Evolutionary conservation across 768 basidiomycete genomes (phyloP), one percentile per base, ranked within the genome.

Genomic region (Daedaleopsis sinensis): DNA sequence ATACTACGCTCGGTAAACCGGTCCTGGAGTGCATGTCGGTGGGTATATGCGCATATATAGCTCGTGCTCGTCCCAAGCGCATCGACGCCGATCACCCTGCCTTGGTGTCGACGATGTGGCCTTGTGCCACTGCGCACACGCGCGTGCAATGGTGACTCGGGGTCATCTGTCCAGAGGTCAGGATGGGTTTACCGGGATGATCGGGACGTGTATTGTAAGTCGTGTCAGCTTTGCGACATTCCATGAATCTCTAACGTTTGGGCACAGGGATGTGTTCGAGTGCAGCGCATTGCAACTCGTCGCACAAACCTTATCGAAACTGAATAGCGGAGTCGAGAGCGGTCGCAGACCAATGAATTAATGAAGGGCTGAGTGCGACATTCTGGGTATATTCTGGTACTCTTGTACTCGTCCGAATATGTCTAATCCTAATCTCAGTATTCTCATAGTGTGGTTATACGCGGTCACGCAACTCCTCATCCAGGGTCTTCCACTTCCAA

Each of bases 401-500:
- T 32, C 27, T 32, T 32, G 7, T 32, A 3, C 27, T 32, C 27
- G 27, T 32, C 27, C 27, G 7, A 32, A 32, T 7, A 32, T 7
- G 27, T 32, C 27, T 32, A 32, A 32, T 7, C n/a, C n/a, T n/a
- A n/a, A n/a, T n/a, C n/a, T n/a, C n/a, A n/a, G n/a, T n/a, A n/a
- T n/a, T n/a, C n/a, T n/a, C n/a, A n/a, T n/a, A n/a, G n/a, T n/a
- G 7, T 32, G 27, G 27, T 32, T 32, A 42, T 42, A 18, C 11
- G 13, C 13, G 39, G 39, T 42, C 39, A 42, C 39, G 47, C 47
- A 52, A 27, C 18, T 37, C 16, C 13, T 65, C 63, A 47, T 67
- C 55, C 5, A 66, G 50, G 1, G 64, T 64, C 52, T 57, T 66
- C 70, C 70, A 71, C 60, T 65, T 66, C 70, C 70, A 71, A 11